These are phyloP conservation scores for Aphanomyces euteiches DNA, from an alignment of 352 stramenopile species.

Conservation along the genomic window DNA sequence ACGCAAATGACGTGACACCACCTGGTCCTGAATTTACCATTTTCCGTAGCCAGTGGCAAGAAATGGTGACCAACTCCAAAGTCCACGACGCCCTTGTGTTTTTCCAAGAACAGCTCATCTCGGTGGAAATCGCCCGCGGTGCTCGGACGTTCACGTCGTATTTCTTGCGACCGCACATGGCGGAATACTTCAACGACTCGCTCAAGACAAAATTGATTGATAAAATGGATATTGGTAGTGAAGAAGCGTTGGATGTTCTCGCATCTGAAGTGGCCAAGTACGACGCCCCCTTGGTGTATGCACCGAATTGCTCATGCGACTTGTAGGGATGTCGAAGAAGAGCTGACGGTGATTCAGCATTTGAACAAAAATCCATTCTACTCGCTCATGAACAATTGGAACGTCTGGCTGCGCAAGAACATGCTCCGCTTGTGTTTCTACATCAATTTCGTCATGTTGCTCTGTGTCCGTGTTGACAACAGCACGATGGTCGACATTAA, in stretches of 20 bases:
- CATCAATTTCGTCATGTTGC: slow-evolving; percentile 31
- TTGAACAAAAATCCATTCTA: slow-evolving; percentile 27
- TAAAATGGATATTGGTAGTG: slow-evolving; percentile 24
- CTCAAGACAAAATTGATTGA: slow-evolving; percentile 11
- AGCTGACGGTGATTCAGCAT: slow-evolving; percentile 25
- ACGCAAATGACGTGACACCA: background rate
- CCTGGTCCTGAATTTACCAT: background rate
- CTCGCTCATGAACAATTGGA: slow-evolving; percentile 27
- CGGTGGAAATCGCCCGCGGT: slow-evolving; percentile 14
- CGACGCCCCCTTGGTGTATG: background rate
- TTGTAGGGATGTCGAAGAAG: slow-evolving; percentile 28
- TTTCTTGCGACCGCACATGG: slow-evolving; percentile 16
- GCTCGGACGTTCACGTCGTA: slow-evolving; percentile 25
- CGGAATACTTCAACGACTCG: slow-evolving; percentile 18
- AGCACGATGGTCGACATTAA: slow-evolving; percentile 11
- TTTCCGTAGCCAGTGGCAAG: slow-evolving; percentile 11
- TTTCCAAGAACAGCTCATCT: slow-evolving; percentile 27
- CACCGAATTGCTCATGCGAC: background rate
- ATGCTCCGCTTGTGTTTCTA: slow-evolving; percentile 29
- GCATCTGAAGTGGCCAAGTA: slow-evolving; percentile 27
- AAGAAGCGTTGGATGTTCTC: slow-evolving; percentile 26
- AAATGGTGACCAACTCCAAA: slow-evolving; percentile 7
- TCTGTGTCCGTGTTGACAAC: slow-evolving; percentile 19
- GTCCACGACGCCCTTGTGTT: slow-evolving; percentile 19
- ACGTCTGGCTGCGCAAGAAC: slow-evolving; percentile 17